Evolutionary conservation across 345 rosid species (phyloP).

Genomic region (Rubroshorea leprosula): DNA sequence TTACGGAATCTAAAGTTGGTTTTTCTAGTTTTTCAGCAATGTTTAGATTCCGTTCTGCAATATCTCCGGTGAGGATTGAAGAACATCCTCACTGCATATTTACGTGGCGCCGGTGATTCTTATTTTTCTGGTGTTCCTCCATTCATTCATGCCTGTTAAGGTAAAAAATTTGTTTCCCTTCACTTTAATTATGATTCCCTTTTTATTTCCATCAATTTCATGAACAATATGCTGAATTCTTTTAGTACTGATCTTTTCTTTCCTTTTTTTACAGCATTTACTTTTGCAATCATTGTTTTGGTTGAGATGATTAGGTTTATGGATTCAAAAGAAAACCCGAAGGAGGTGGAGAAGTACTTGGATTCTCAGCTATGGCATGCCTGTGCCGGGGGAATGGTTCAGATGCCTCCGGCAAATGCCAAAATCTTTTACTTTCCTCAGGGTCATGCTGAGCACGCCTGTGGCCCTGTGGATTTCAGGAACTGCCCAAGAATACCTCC

Average conservation of each 20-base stretch:
- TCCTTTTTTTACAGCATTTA: background rate
- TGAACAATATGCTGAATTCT: no score
- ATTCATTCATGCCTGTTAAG: slow-evolving; percentile 20
- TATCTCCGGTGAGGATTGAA: no score
- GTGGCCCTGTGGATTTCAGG: slow-evolving; percentile 43
- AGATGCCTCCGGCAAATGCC: slow-evolving; percentile 49
- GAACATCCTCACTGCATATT: no score
- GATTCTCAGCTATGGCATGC: slow-evolving; percentile 81
- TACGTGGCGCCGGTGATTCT: slow-evolving; percentile 13
- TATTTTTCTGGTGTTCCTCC: no score
- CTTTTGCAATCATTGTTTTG: slow-evolving; percentile 6
- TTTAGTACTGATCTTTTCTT: background rate
- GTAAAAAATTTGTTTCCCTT: slow-evolving; percentile 20
- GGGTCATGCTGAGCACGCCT: slow-evolving; percentile 69
- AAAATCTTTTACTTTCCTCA: slow-evolving; percentile 67
- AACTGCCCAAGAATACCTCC: slow-evolving; percentile 38
- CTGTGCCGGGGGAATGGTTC: slow-evolving; percentile 77
- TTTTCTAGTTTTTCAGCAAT: slow-evolving; percentile 8
- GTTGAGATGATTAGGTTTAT: slow-evolving; percentile 57
- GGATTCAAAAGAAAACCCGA: slow-evolving; percentile 53
- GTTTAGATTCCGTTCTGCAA: slow-evolving; percentile 20
- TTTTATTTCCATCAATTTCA: background rate
- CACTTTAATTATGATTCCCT: background rate
- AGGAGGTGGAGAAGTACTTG: slow-evolving; percentile 48
- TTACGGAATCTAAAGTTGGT: slow-evolving; percentile 4